phyloP scores from a whole-genome alignment of 1,284 basidiomycete genomes.

The Heterobasidion irregulare region DNA sequence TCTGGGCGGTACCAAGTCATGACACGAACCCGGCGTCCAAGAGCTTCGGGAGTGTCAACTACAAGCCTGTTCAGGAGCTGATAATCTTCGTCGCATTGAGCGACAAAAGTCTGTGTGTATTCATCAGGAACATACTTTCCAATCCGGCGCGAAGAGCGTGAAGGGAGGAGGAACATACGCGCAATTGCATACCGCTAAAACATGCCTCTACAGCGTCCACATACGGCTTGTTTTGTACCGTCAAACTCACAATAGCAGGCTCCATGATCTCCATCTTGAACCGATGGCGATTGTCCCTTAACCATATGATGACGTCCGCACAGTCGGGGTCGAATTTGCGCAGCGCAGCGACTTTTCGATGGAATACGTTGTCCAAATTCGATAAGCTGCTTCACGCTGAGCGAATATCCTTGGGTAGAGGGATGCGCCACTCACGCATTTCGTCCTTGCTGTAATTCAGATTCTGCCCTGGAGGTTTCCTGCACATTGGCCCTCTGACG shows the following conservation, averaged over 20 bases:
- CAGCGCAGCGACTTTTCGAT: constrained; percentile 49
- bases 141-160: neutral
- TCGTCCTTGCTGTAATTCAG: constrained; percentile 21
- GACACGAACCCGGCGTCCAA: constrained; percentile 47
- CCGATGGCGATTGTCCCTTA: constrained; percentile 55
- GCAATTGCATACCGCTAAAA: constrained; percentile 51
- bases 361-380: constrained; percentile 51
- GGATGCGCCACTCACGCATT: constrained; percentile 14
- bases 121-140: neutral
- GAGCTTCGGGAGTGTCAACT: constrained; percentile 47
- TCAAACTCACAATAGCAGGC: constrained; percentile 71
- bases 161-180: constrained; percentile 33
- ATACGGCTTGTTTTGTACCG: constrained; percentile 56
- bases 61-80: constrained; percentile 57
- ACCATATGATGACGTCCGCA: constrained; percentile 69
- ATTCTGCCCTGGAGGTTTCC: constrained; percentile 25
- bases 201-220: constrained; percentile 73
- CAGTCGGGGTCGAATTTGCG: constrained; percentile 46
- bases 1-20: constrained; percentile 57
- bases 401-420: neutral
- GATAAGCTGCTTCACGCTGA: constrained; percentile 33
- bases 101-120: constrained; percentile 68
- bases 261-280: constrained; percentile 84
- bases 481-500: constrained; percentile 28
- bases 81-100: constrained; percentile 81